Evolutionary conservation across 2,329 filamentous ascomycete genomes (phyloP).

Genomic region (Sclerotinia subarctica): DNA sequence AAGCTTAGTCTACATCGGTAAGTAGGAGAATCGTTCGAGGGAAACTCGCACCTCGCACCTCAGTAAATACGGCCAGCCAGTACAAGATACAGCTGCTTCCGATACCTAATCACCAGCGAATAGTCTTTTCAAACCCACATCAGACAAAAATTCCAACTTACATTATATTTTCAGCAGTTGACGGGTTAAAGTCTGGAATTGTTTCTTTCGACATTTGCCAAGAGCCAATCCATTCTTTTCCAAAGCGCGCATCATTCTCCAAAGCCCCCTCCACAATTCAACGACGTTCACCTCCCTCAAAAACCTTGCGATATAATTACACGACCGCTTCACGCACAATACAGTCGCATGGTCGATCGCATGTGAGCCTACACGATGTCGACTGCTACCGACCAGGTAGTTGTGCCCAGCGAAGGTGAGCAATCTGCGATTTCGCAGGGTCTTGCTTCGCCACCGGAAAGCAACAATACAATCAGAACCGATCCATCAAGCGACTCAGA

Average conservation of each 20-base stretch:
- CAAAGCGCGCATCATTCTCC: slow-evolving; percentile 16
- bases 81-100: not conserved
- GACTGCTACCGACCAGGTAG: slow-evolving; percentile 30
- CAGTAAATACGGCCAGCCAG: not conserved
- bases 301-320: not conserved
- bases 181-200: not conserved
- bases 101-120: not conserved
- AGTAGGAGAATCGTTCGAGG: slow-evolving; percentile 20
- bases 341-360: slow-evolving; percentile 27
- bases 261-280: slow-evolving; percentile 16
- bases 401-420: slow-evolving; percentile 27
- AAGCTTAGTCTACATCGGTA: slow-evolving; percentile 8
- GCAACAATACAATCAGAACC: slow-evolving; percentile 57
- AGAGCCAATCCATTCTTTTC: slow-evolving; percentile 8
- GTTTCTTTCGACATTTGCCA: slow-evolving; percentile 10
- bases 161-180: not conserved
- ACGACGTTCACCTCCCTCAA: slow-evolving; percentile 15
- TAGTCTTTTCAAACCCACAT: not conserved
- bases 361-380: slow-evolving; percentile 35
- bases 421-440: slow-evolving; percentile 25
- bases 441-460: slow-evolving; percentile 62
- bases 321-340: not conserved
- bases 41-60: slow-evolving; percentile 14
- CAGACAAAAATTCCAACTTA: not conserved
- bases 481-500: slow-evolving; percentile 58